Base-by-base conservation (phyloP, 306 rosid species). In the Crataegus laevigata region DNA sequence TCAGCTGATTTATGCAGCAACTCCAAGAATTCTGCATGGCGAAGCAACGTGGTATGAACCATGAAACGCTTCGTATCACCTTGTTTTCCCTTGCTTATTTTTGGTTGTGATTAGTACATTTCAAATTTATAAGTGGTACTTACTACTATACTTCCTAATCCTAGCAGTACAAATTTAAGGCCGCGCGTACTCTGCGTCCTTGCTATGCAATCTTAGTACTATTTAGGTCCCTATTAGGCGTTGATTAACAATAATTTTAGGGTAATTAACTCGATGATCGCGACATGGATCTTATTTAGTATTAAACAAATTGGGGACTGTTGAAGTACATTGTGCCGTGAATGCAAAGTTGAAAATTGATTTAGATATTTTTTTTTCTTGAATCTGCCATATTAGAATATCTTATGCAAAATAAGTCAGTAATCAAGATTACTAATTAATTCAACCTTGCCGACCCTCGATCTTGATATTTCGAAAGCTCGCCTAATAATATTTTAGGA, bases 111-210 rank as follows among this genome's bases (percentile, higher is more conserved):
- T 26, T 25, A 60, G 17, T 0, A 12, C 14, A 25, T 11, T 24
- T 11, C 32, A 25, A 2, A 60, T 60, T 25, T 51, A 30, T 50
- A 30, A 11, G 36, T 13, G 24, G 43, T 2, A 0, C 19, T 28
- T 30, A 40, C 11, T 2, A 8, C n/a, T n/a, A n/a, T n/a, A n/a
- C 11, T 38, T 38, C 42, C 42, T 38, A 38, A 38, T 10, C 55
- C 21, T 45, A 8, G 19, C 29, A 7, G 68, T 42, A 60, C 63
- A 69, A 5, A 72, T 5, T 5, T 11, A 66, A 68, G 42, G 67
- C 77, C 13, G 64, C 10, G 32, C 59, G 65, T 62, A 68, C 65
- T 26, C 50, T 36, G 30, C 42, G 82, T 73, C 66, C 84, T 79
- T 72, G 66, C 60, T 40, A 19, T 10, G 12, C 11, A 2, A 40